phyloP scores from a whole-genome alignment of 768 basidiomycete genomes.

The Trametes cinnabarina region DNA sequence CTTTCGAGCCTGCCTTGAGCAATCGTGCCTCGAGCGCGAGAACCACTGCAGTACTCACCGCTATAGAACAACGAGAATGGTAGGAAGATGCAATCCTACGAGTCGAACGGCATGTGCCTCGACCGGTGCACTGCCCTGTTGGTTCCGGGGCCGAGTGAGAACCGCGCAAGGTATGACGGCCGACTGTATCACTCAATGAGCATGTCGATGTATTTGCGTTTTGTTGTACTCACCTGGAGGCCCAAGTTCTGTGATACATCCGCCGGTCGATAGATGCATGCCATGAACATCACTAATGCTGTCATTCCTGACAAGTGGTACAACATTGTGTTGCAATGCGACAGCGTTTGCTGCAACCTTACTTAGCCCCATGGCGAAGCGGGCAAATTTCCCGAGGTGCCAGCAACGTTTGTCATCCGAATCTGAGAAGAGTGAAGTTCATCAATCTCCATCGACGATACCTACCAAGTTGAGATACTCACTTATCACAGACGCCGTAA shows the following conservation, averaged over 20 bases:
- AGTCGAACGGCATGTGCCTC: neutral
- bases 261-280: neutral
- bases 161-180: neutral
- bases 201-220: neutral
- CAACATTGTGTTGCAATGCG: neutral
- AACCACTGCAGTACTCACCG: no score
- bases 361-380: neutral
- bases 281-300: neutral
- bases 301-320: neutral
- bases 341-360: neutral
- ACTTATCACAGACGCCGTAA: no score
- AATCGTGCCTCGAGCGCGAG: no score
- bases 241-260: neutral
- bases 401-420: constrained; percentile 6
- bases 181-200: constrained; percentile 5
- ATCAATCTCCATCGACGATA: neutral
- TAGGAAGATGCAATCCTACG: neutral
- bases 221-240: neutral
- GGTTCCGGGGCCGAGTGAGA: neutral
- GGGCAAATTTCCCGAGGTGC: neutral
- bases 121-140: neutral
- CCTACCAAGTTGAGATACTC: no score
- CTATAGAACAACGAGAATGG: neutral
- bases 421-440: neutral
- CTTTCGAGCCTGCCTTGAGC: neutral